Percentiles rank a stretch among this genome's conserved stretches.
phyloP scores from a whole-genome alignment of 305 asterid genomes.

The Fraxinus floribunda region DNA sequence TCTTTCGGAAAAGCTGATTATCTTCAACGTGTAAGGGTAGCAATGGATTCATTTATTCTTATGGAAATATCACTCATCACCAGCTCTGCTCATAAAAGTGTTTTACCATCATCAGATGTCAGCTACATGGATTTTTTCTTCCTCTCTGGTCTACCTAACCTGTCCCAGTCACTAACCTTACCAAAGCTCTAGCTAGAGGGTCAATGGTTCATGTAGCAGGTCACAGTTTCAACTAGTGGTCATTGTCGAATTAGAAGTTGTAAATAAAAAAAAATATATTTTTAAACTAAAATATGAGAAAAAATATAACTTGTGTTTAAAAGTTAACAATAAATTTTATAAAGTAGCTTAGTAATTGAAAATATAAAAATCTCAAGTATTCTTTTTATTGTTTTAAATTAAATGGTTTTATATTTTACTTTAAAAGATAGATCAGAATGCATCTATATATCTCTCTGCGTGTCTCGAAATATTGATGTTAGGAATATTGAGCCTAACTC shows the following conservation, averaged over 20 bases:
- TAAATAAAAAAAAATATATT: no score
- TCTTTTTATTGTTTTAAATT: no score
- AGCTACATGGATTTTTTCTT: background rate
- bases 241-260: background rate
- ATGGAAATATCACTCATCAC: background rate
- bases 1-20: background rate
- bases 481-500: no score
- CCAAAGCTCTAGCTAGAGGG: background rate
- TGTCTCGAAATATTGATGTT: background rate
- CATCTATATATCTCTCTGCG: background rate
- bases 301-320: background rate
- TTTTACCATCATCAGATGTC: background rate
- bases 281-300: no score
- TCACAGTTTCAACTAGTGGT: background rate
- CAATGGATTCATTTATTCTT: background rate
- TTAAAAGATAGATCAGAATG: background rate
- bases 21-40: background rate
- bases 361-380: background rate
- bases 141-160: background rate
- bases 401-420: background rate
- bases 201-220: background rate
- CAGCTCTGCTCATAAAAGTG: background rate
- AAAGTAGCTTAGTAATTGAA: background rate
- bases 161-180: background rate
- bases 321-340: no score